Evolutionary conservation across 768 basidiomycete species (phyloP).

Genomic region (Trametes punicea): DNA sequence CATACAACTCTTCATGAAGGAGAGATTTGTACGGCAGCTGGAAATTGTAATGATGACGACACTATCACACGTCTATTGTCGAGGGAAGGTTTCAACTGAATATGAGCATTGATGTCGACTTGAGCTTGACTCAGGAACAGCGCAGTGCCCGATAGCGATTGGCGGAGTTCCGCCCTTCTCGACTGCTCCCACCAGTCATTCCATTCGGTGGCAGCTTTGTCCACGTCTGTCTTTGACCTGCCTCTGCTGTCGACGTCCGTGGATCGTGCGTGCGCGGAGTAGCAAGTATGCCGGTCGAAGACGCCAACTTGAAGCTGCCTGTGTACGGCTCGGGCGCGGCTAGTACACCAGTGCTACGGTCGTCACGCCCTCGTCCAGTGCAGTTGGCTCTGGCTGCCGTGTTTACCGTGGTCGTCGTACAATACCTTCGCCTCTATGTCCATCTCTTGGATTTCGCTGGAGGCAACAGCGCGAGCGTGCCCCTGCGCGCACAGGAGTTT

Average conservation of each 20-base stretch:
- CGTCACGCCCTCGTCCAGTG: neutral
- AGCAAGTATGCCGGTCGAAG: neutral
- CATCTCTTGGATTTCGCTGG: neutral
- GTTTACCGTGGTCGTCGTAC: neutral
- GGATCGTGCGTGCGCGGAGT: too few species aligned
- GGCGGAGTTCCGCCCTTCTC: too few species aligned
- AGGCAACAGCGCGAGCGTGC: neutral
- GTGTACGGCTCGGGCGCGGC: neutral
- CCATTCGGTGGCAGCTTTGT: too few species aligned
- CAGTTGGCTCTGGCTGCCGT: neutral
- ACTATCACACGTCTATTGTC: too few species aligned
- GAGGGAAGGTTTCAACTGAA: too few species aligned
- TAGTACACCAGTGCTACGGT: neutral
- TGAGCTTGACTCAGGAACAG: too few species aligned
- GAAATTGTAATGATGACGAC: too few species aligned
- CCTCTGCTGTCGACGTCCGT: neutral
- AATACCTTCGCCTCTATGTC: neutral
- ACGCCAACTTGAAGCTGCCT: slow-evolving; percentile 1
- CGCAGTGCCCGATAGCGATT: too few species aligned
- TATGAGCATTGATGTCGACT: too few species aligned
- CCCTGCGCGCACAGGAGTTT: slow-evolving; percentile 26
- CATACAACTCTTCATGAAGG: too few species aligned
- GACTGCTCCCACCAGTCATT: too few species aligned
- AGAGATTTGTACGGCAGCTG: too few species aligned
- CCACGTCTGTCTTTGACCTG: neutral